These are phyloP conservation scores for Aspergillus sp. DNA, from an alignment of 2,329 filamentous ascomycete species.

Conservation along the genomic window DNA sequence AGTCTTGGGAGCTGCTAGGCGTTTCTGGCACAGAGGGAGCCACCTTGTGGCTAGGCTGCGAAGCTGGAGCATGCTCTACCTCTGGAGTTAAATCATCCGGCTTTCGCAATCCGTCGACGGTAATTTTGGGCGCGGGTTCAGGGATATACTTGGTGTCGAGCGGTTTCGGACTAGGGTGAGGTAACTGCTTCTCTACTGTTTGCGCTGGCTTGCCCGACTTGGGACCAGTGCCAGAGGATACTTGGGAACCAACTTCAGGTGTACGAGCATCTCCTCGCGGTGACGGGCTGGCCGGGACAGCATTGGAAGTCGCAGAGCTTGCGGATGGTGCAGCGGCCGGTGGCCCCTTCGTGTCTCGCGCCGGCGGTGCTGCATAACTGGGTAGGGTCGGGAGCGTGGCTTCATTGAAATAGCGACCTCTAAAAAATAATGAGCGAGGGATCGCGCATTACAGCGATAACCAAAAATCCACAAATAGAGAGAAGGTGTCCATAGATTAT, in stretches of 20 bases:
- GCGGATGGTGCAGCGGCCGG: conserved; percentile 36
- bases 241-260: conserved; percentile 13
- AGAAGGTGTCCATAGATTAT: background rate
- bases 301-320: conserved; percentile 31
- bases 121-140: conserved; percentile 12
- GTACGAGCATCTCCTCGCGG: conserved; percentile 18
- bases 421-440: conserved; percentile 28
- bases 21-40: conserved; percentile 22
- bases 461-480: background rate
- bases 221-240: conserved; percentile 2
- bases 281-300: conserved; percentile 19
- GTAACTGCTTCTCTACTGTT: conserved; percentile 6
- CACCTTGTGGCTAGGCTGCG: conserved; percentile 34
- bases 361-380: conserved; percentile 29
- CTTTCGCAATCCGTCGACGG: conserved; percentile 13
- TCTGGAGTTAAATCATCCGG: conserved; percentile 13
- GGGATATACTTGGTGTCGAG: conserved; percentile 4
- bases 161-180: conserved; percentile 12
- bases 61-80: conserved; percentile 54
- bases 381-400: conserved; percentile 49
- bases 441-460: background rate
- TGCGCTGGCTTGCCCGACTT: conserved; percentile 7
- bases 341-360: conserved; percentile 28
- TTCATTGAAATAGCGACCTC: conserved; percentile 59
- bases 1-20: conserved; percentile 24